A percentile compares a stretch with the other conserved stretches of the same genome.
Conservation (phyloP, 139 green algal genomes). For the Picocystis salinarum region DNA sequence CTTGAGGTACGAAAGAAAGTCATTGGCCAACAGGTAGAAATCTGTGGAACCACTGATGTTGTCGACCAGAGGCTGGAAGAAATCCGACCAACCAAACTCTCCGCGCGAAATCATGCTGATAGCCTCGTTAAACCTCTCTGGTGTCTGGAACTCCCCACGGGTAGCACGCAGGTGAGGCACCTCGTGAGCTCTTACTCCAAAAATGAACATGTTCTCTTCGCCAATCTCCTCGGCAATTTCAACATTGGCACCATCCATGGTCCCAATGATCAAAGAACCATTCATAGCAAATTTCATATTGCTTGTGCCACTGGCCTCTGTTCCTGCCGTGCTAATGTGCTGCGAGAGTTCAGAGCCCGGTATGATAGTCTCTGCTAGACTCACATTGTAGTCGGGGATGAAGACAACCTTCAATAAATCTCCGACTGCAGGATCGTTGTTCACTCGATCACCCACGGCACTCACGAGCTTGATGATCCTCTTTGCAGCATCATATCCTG, state of each 20-base stretch:
- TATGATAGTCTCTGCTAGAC: constrained; percentile 58
- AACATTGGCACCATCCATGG: constrained; percentile 94
- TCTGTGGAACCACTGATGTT: constrained; percentile 50
- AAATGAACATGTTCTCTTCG: constrained; percentile 76
- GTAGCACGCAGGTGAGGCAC: constrained; percentile 12
- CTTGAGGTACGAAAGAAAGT: constrained; percentile 82
- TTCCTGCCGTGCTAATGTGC: constrained; percentile 94
- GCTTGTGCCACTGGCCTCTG: constrained; percentile 81
- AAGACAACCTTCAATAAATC: constrained; percentile 60
- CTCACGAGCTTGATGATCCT: constrained; percentile 90
- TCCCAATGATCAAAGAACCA: constrained; percentile 79
- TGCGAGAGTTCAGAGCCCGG: constrained; percentile 63
- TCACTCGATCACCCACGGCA: constrained; percentile 62
- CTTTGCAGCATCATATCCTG: constrained; percentile 96
- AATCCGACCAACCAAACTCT: constrained; percentile 87
- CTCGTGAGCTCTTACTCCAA: constrained; percentile 44
- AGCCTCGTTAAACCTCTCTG: constrained; percentile 44
- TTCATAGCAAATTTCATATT: constrained; percentile 99
- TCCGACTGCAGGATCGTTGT: constrained; percentile 72
- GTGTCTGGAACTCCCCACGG: constrained; percentile 22
- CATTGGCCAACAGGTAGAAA: constrained; percentile 92
- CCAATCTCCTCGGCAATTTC: constrained; percentile 84
- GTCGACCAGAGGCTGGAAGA: constrained; percentile 75
- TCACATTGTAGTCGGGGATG: constrained; percentile 98
- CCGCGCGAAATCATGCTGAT: constrained; percentile 57